Conservation (phyloP, 331 rosid genomes). For the Stylosanthes scabra region DNA sequence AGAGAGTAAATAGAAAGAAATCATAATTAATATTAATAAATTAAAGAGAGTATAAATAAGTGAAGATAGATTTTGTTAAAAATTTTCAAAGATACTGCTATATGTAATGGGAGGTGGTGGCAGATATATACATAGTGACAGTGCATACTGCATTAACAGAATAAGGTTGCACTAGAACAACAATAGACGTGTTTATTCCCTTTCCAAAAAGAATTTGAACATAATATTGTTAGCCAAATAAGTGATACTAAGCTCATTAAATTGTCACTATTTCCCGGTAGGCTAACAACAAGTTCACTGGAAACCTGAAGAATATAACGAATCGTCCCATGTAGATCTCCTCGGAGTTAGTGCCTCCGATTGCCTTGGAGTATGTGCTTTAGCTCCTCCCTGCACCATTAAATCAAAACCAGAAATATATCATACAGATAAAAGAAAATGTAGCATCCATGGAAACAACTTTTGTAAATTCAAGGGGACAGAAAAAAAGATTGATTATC, state of each 20-base stretch:
- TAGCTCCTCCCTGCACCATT: slow-evolving; percentile 52
- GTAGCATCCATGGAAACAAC: too few species aligned
- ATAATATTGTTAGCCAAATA: slow-evolving; percentile 1
- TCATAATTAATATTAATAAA: too few species aligned
- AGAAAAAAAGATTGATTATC: not conserved
- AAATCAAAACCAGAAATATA: not conserved
- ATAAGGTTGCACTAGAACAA: not conserved
- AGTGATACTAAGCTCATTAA: slow-evolving; percentile 7
- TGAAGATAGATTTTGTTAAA: too few species aligned
- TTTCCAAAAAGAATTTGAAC: not conserved
- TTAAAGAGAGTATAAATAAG: too few species aligned
- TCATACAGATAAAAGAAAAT: not conserved
- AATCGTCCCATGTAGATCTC: slow-evolving; percentile 57
- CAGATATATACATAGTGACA: not conserved
- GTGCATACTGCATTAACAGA: slow-evolving; percentile 9
- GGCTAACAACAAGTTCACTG: slow-evolving; percentile 43
- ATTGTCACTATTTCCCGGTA: slow-evolving; percentile 34
- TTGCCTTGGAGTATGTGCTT: slow-evolving; percentile 19
- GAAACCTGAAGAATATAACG: slow-evolving; percentile 36
- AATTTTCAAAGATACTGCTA: too few species aligned
- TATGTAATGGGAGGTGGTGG: too few species aligned
- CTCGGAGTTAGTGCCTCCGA: slow-evolving; percentile 18
- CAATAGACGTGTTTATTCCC: slow-evolving; percentile 1
- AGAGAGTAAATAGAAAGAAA: too few species aligned
- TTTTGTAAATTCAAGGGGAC: too few species aligned